Conservation (phyloP, 2,329 filamentous ascomycete species). For the Knufia fluminis region DNA sequence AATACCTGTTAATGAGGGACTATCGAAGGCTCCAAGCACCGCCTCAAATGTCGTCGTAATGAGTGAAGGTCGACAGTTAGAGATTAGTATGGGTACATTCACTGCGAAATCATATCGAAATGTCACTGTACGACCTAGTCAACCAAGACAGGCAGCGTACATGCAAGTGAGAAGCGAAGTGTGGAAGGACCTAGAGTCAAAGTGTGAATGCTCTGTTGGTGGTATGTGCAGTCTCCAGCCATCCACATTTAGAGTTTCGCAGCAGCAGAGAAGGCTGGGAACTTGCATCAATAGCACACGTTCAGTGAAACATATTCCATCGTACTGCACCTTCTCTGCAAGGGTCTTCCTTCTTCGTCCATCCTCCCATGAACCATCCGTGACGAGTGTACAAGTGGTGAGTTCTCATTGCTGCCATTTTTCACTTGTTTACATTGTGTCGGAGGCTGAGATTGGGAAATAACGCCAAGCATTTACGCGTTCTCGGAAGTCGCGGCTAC, state of each 20-base stretch:
- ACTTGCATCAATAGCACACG: not conserved
- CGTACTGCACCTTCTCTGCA: not conserved
- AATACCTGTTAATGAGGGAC: not conserved
- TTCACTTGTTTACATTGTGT: no score
- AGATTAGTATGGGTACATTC: not conserved
- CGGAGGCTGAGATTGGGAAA: no score
- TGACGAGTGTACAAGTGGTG: no score
- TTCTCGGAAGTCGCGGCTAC: no score
- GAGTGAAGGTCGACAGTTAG: not conserved
- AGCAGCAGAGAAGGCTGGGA: slow-evolving; percentile 2
- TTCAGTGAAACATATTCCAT: slow-evolving; percentile 2
- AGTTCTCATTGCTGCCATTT: no score
- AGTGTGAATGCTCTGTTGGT: not conserved
- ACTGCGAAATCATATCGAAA: not conserved
- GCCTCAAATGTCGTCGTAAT: not conserved
- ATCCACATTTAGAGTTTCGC: slow-evolving; percentile 6
- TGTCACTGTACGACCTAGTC: not conserved
- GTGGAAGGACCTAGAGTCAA: not conserved
- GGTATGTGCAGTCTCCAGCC: slow-evolving; percentile 6
- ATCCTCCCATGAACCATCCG: no score
- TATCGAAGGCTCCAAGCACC: slow-evolving; percentile 2
- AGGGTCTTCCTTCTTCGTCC: not conserved
- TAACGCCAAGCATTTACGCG: no score
- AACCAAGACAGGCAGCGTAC: not conserved
- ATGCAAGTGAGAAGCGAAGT: slow-evolving; percentile 2